These are phyloP conservation scores for Fusarium udum DNA, from an alignment of 2,329 filamentous ascomycete genomes.

Conservation along the genomic window DNA sequence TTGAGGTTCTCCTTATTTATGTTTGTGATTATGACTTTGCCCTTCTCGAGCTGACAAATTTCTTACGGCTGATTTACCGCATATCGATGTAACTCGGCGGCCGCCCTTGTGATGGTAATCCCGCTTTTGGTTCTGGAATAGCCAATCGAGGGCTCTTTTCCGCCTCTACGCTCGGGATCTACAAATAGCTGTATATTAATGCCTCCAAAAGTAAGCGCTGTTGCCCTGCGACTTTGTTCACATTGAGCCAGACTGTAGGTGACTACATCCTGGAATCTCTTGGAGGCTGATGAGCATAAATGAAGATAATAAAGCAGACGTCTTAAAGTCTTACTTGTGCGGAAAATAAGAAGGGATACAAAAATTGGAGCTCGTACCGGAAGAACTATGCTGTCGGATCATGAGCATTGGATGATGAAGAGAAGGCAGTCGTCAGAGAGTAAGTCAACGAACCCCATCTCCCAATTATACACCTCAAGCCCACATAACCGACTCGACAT, in stretches of 20 bases:
- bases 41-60: neutral
- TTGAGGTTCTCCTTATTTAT: accelerated
- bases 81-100: neutral
- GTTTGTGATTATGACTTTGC: neutral
- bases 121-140: neutral
- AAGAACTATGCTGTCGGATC: neutral
- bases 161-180: neutral
- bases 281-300: neutral
- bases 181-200: neutral
- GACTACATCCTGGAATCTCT: no score
- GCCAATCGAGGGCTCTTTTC: neutral
- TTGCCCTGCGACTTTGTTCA: neutral
- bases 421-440: slow-evolving; percentile 17
- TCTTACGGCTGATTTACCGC: neutral
- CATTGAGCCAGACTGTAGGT: neutral
- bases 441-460: slow-evolving; percentile 20
- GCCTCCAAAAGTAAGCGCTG: neutral
- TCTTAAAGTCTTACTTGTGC: neutral
- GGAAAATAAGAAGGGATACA: accelerated
- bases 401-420: neutral
- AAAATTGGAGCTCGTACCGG: neutral
- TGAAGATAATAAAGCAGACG: accelerated
- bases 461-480: accelerated
- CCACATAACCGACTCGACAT: slow-evolving; percentile 41
- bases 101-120: accelerated